These are phyloP conservation scores for Lepidopterella palustris DNA, from an alignment of 495 filamentous ascomycete genomes.

Conservation along the genomic window DNA sequence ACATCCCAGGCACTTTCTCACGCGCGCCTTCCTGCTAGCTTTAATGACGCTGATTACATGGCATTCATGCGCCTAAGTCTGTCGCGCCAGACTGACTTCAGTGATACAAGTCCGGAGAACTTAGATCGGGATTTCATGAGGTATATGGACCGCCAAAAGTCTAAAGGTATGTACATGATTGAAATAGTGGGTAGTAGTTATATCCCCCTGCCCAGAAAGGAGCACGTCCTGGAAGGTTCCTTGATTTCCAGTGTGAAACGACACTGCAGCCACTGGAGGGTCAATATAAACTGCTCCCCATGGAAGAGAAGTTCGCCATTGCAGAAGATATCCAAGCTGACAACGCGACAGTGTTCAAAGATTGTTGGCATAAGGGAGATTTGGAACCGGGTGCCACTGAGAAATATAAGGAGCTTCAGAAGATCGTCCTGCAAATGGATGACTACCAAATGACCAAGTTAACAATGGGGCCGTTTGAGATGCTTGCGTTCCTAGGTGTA, in stretches of 20 bases:
- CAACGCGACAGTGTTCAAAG: constrained; percentile 36
- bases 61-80: neutral
- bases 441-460: constrained; percentile 7
- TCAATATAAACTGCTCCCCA: too few species aligned
- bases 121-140: constrained; percentile 15
- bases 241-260: too few species aligned
- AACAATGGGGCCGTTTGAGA: constrained; percentile 3
- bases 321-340: neutral
- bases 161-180: constrained; percentile 30
- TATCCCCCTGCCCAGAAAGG: too few species aligned
- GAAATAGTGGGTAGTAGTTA: too few species aligned
- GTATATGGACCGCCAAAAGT: constrained; percentile 36
- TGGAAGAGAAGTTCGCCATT: too few species aligned
- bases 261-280: too few species aligned
- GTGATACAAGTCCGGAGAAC: neutral
- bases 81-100: constrained; percentile 10
- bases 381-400: constrained; percentile 38
- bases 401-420: constrained; percentile 34
- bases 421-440: constrained; percentile 35
- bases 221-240: too few species aligned
- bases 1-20: neutral
- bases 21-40: neutral
- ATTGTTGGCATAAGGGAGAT: constrained; percentile 42
- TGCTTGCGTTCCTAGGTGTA: constrained; percentile 21
- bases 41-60: neutral